phyloP scores from a whole-genome alignment of 352 stramenopile genomes.

The Globisporangium emineosum region DNA sequence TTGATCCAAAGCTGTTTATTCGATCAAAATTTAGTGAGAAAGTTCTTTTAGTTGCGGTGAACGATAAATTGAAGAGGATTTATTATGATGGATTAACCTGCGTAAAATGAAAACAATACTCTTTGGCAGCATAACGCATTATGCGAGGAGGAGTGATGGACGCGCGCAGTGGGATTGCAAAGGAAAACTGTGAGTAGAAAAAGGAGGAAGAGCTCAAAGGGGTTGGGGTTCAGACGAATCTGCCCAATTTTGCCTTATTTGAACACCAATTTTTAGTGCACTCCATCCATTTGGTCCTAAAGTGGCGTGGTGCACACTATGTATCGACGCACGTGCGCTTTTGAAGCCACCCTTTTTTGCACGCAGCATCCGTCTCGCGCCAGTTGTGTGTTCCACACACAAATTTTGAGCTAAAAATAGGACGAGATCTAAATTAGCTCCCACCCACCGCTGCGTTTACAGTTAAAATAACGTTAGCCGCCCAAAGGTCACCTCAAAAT shows the following conservation, averaged over 20 bases:
- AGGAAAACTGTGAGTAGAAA: not conserved
- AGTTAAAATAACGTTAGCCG: not conserved
- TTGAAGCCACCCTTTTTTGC: not conserved
- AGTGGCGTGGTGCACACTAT: not conserved
- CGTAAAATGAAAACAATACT: not conserved
- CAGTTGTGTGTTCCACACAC: not conserved
- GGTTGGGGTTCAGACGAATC: not conserved
- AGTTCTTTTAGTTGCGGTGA: not conserved
- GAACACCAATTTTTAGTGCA: not conserved
- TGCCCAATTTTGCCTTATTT: not conserved
- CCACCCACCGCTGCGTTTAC: not conserved
- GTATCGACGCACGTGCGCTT: not conserved
- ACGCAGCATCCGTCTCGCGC: no score
- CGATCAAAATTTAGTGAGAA: not conserved
- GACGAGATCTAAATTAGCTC: not conserved
- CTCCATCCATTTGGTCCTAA: not conserved
- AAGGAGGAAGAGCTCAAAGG: not conserved
- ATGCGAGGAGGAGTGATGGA: not conserved
- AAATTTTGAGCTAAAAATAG: not conserved
- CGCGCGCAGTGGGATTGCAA: constrained; percentile 3
- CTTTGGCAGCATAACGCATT: not conserved
- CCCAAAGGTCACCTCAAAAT: not conserved
- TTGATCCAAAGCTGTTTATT: constrained; percentile 7
- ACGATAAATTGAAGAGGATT: not conserved
- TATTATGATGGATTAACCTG: not conserved